These are phyloP conservation scores for Vanilla planifolia DNA, from an alignment of 106 monocot genomes.

Conservation along the genomic window DNA sequence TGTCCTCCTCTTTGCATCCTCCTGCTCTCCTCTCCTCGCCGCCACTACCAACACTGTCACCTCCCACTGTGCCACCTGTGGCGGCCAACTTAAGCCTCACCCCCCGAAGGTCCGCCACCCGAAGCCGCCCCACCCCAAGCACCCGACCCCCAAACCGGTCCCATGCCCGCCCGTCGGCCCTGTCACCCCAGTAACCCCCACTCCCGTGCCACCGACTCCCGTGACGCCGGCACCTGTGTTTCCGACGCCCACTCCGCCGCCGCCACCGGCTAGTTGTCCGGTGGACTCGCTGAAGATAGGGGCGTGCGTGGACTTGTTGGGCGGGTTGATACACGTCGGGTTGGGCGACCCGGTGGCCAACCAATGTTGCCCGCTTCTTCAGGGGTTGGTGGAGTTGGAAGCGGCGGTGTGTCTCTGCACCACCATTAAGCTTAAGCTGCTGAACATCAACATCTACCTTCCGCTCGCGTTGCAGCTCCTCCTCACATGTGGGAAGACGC, in stretches of 20 bases:
- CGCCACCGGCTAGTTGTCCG: slow-evolving; percentile 28
- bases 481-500: slow-evolving; percentile 52
- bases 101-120: slow-evolving; percentile 2
- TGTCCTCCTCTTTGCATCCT: slow-evolving; percentile 38
- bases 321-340: slow-evolving; percentile 53
- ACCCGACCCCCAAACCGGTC: slow-evolving; percentile 1
- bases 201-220: neutral
- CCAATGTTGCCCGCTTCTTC: slow-evolving; percentile 54
- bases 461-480: slow-evolving; percentile 60
- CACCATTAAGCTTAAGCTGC: slow-evolving; percentile 56
- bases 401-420: slow-evolving; percentile 71
- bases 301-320: slow-evolving; percentile 66
- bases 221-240: neutral
- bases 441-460: slow-evolving; percentile 52
- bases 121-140: slow-evolving; percentile 3
- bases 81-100: neutral
- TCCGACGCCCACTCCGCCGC: slow-evolving; percentile 5
- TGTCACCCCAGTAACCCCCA: neutral
- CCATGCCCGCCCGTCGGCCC: slow-evolving; percentile 5
- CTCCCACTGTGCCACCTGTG: slow-evolving; percentile 4
- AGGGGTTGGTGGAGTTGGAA: slow-evolving; percentile 54
- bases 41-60: neutral
- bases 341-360: slow-evolving; percentile 48
- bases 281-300: slow-evolving; percentile 54
- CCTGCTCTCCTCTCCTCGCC: slow-evolving; percentile 21